Base-by-base conservation (phyloP, 2,329 filamentous ascomycete genomes). In the Cercospora sp. region DNA sequence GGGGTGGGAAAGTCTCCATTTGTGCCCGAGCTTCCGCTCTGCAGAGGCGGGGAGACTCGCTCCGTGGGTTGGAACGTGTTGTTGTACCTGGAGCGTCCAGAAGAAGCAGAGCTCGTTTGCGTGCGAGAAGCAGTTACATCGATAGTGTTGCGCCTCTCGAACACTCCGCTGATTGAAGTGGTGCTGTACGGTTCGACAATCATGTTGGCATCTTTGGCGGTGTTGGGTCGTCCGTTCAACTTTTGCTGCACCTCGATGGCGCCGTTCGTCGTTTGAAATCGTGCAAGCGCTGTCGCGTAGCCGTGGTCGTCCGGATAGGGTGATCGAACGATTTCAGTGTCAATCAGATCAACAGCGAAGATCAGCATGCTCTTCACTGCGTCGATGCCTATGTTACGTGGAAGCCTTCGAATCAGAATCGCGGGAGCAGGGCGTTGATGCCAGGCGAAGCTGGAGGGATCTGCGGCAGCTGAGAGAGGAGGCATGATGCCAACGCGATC, bases 331-430 rank as follows among this genome's bases (percentile, higher is more conserved):
- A 90, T 84, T 63, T 88, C 85, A 65, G 84, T 84, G 70, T 88
- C 85, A 60, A 88, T 79, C 60, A 89, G 82, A 70, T 89, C 87
- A 73, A 88, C 87, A 20, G 88, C 86, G 73, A 90, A 90, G n/a
- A 89, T 81, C 5, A 90, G 80, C 82, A 90, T 88, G 76, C 85
- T 88, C 71, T 85, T 84, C 65, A 90, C 82, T 18, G 85, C 82
- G 70, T 89, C 87, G 61, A 82, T 79, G 73, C 84, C 86, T 53
- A 84, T 89, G 75, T 84, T 88, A 68, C 81, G 83, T 3, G 88
- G 86, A 13, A 90, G 81, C 72, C 84, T 87, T 74, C 87, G 86
- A 79, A 90, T 82, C 65, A 87, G 77, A 68, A 90, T 81, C n/a
- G 78, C 75, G 20, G 76, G 75, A 26, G 68, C 69, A 13, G 69